Base-by-base conservation (phyloP, 2,329 filamentous ascomycete species). In the Ophiostoma sp. region DNA sequence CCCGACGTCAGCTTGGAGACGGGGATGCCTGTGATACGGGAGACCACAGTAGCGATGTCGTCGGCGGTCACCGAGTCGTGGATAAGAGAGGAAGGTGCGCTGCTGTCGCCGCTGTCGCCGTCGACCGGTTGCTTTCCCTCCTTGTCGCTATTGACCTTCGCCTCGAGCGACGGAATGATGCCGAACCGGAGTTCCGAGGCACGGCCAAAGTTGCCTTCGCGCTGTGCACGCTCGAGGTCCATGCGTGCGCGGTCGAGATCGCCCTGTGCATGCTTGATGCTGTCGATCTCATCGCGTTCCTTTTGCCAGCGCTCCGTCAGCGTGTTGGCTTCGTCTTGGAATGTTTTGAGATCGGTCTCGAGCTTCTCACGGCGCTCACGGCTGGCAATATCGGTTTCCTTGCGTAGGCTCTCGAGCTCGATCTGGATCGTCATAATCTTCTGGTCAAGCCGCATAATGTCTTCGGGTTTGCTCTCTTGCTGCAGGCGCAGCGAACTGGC, bases 351-450 rank as follows among this genome's bases (percentile, higher is more conserved):
- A 7, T 89, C 89, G 67, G 85, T 82, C 76, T 98, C 89, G 0
- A 98, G 84, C 75, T 94, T 94, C 74, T 96, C 91, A 36, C 93
- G 85, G 18, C 95, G 87, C 78, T 98, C 95, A 73, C 88, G 89
- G 75, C 93, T 97, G 18, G 91, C 89, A 65, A 97, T 84, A 73
- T 99, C 95, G 11, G 89, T 96, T 77, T 99, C 95, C 75, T 98
- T 98, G 66, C 94, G 87, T 58, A 99, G 80, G 70, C 93, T 97
- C 76, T 98, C 95, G 0, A 98, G 83, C 77, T 99, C 94, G 71
- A 99, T 98, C 76, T 97, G 94, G 14, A 98, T 92, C 0, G 94
- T 98, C 87, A 97, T 96, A 70, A 98, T 97, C 75, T 93, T 92
- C 71, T 96, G 91, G 74, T 98, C 94, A 1, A 98, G 85, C 66